Evolutionary conservation across 2,329 filamentous ascomycete species (phyloP).

Genomic region (Verticillium longisporum): DNA sequence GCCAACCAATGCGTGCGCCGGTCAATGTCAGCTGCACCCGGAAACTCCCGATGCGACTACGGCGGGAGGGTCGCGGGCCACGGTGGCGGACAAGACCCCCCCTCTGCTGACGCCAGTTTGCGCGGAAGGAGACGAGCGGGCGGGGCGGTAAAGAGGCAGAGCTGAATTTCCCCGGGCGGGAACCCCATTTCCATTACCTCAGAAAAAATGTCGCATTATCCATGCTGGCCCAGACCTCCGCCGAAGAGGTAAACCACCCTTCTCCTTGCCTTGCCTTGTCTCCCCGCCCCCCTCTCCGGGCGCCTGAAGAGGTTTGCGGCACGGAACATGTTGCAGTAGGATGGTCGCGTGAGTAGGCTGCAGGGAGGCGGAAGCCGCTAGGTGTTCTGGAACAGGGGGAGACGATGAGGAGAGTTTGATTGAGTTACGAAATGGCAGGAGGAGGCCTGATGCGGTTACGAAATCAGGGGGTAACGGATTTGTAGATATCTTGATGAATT

Average conservation of each 20-base stretch:
- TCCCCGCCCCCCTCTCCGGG: too few species aligned
- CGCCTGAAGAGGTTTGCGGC: not conserved
- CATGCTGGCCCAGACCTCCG: not conserved
- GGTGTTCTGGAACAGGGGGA: not conserved
- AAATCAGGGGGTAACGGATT: not conserved
- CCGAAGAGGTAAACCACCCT: not conserved
- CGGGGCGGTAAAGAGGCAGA: not conserved
- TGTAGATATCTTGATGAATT: not conserved
- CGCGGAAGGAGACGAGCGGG: not conserved
- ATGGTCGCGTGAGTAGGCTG: not conserved
- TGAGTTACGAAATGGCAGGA: not conserved
- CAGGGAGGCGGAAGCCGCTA: not conserved
- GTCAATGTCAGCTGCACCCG: not conserved
- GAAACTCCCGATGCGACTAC: slow-evolving; percentile 1
- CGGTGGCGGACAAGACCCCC: not conserved
- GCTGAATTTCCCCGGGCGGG: not conserved
- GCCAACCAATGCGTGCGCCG: not conserved
- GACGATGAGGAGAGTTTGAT: not conserved
- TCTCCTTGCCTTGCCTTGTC: too few species aligned
- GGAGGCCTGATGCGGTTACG: too few species aligned
- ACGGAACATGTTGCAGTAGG: not conserved
- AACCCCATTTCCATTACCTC: not conserved
- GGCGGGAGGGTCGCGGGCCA: slow-evolving; percentile 1
- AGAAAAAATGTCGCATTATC: not conserved
- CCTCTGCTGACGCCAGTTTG: not conserved